phyloP scores from a whole-genome alignment of 108 stramenopile species.

The Nitzschia palea region DNA sequence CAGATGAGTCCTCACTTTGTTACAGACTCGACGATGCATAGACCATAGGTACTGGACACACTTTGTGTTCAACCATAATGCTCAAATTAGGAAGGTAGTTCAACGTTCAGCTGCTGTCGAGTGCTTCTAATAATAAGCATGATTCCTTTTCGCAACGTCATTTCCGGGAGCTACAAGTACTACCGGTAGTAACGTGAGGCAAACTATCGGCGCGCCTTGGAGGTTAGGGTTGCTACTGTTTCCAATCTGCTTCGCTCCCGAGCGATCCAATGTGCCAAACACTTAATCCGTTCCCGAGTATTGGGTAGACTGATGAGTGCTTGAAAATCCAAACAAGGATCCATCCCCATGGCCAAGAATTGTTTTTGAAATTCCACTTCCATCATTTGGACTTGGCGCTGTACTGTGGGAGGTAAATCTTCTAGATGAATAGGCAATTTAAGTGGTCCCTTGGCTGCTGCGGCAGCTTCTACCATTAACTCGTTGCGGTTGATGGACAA shows the following conservation, averaged over 20 bases:
- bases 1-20: too few relatives aligned
- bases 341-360: conserved; percentile 50
- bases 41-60: too few relatives aligned
- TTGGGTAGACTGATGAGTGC: conserved; percentile 41
- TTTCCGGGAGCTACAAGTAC: too few relatives aligned
- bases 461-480: conserved; percentile 52
- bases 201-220: too few relatives aligned
- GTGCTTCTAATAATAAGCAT: too few relatives aligned
- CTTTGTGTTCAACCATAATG: too few relatives aligned
- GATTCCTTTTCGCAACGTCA: too few relatives aligned
- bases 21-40: too few relatives aligned
- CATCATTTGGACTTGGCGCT: conserved; percentile 45
- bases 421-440: conserved; percentile 66
- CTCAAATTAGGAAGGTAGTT: too few relatives aligned
- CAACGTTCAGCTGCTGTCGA: too few relatives aligned
- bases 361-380: conserved; percentile 52
- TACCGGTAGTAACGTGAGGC: too few relatives aligned
- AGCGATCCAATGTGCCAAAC: conserved; percentile 44
- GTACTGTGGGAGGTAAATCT: conserved; percentile 45
- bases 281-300: conserved; percentile 33
- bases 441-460: conserved; percentile 46
- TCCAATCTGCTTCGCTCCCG: conserved; percentile 60
- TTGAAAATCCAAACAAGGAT: conserved; percentile 76
- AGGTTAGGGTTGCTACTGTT: conserved; percentile 2
- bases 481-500: conserved; percentile 59